A percentile compares a stretch with the other conserved stretches of the same genome.
These are phyloP conservation scores for Pyrenophora tritici-repentis DNA, from an alignment of 2,329 filamentous ascomycete genomes.

Conservation along the genomic window DNA sequence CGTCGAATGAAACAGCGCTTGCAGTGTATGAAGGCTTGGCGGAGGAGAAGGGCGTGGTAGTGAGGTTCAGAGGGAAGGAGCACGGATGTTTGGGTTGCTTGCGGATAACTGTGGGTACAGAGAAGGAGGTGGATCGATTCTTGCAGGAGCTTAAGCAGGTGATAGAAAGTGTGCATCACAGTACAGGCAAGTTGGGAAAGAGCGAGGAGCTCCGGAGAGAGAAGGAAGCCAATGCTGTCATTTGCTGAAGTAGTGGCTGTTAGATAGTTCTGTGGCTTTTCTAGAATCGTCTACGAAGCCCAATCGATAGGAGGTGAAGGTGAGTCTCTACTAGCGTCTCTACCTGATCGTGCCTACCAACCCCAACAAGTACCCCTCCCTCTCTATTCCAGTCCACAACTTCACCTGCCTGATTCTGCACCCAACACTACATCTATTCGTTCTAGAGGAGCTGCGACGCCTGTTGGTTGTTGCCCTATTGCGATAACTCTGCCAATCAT, in stretches of 20 bases:
- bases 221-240: slow-evolving; percentile 55
- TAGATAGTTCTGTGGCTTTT: no score
- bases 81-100: slow-evolving; percentile 86
- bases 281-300: neutral
- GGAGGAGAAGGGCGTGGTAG: slow-evolving; percentile 85
- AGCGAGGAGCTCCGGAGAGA: slow-evolving; percentile 54
- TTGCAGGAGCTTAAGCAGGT: slow-evolving; percentile 67
- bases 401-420: no score
- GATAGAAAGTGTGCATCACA: slow-evolving; percentile 55
- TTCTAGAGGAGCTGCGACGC: no score
- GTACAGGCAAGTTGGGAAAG: slow-evolving; percentile 35
- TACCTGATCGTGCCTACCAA: neutral
- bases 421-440: no score
- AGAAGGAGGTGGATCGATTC: slow-evolving; percentile 81
- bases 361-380: neutral
- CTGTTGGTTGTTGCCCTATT: no score
- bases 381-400: no score
- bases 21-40: slow-evolving; percentile 84
- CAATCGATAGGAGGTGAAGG: neutral
- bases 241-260: slow-evolving; percentile 44
- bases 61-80: slow-evolving; percentile 92
- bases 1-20: slow-evolving; percentile 78
- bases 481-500: no score
- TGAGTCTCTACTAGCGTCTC: neutral
- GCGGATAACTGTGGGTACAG: slow-evolving; percentile 89